Evolutionary conservation across 2,329 filamentous ascomycete species (phyloP), one percentile per base, ranked within the genome.

Genomic region (Pestalotiopsis sp.): DNA sequence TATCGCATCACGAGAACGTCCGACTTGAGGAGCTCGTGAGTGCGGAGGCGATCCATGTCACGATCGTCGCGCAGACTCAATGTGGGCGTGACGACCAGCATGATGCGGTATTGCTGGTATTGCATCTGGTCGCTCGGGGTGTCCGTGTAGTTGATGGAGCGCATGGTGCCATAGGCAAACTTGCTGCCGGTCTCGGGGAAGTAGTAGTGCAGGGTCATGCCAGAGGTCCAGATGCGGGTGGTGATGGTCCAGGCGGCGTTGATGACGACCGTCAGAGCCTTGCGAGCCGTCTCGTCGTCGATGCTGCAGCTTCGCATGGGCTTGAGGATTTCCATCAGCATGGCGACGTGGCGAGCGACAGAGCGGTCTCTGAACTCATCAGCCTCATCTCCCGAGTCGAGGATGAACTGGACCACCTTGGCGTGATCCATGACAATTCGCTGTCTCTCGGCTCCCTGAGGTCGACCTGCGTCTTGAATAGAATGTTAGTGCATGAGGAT

Each of bases 1-100:
- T 74, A 79, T 68, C 77, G 78, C 76, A 78, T 78, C 27, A 77
- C 69, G 27, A 79, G 56, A 38, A 78, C 75, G 36, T 77, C 73
- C 1, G 77, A 72, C 70, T 76, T 77, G 63, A 75, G 74, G 13
- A 78, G 70, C 56, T 72, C 73, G 11, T 67, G 61, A 9, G 72
- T 73, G 36, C 70, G 69, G 62, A 77, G 69, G 2, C 69, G 62
- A 4, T 61, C 65, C 7, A 59, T 56, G 13, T 77, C 71, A 1
- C 76, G 73, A 7, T 78, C 77, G 31, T 79, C 77, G 7, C 75
- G 73, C 3, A 77, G 49, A 3, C 71, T 72, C 5, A 77, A 63
- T 0, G 71, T 66, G 0, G 77, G 77, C 2, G 74, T 73, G 20
- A 78, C 66, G 11, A 77, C 74, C 13, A 79, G 75, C 2, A 73